Base-by-base conservation (phyloP, 805 yeast species). In the Nakazawaea sp. region DNA sequence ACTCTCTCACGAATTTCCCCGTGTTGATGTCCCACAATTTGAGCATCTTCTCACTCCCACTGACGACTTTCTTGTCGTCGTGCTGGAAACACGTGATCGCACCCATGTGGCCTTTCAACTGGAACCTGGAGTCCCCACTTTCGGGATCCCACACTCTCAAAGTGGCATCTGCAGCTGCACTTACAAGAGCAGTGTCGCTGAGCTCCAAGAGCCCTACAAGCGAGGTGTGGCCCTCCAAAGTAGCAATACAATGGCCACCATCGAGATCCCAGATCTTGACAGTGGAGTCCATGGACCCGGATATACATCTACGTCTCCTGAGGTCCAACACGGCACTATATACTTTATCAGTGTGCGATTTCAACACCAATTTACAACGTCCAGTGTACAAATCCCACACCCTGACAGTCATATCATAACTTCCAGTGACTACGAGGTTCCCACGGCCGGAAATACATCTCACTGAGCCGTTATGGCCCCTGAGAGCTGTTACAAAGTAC, bases 121-220 rank as follows among this genome's bases (percentile, higher is more conserved):
- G 75, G 51, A 75, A 75, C 35, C 66, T 64, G 29, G 84, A 75
- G 16, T 70, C 70, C 20, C 85, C 88, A 7, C 79, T 72, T 19
- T 75, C 75, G 2, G 96, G 92, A 52, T 92, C 83, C 98, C 98
- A 92, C 2, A 90, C 81, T 35, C 97, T 70, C 29, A 92, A 67
- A 0, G 96, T 81, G 3, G 92, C 76, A 57, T 92, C 98, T 0
- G 97, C 97, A 2, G 97, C 97, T 0, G 96, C 98, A 31, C 95
- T 82, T 2, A 90, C 95, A 10, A 92, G 64, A 33, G 76, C 78
- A 25, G 81, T 77, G 18, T 81, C 78, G 5, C 87, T 78, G 7
- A 89, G 70, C 31, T 85, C 86, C 19, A 90, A 66, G 31, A 92
- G 64, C 0, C 97, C 98, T 12, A 92, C 98, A 16, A 92, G 62